Evolutionary conservation across 2,329 filamentous ascomycete genomes (phyloP).

Genomic region (Plenodomus tracheiphilus): DNA sequence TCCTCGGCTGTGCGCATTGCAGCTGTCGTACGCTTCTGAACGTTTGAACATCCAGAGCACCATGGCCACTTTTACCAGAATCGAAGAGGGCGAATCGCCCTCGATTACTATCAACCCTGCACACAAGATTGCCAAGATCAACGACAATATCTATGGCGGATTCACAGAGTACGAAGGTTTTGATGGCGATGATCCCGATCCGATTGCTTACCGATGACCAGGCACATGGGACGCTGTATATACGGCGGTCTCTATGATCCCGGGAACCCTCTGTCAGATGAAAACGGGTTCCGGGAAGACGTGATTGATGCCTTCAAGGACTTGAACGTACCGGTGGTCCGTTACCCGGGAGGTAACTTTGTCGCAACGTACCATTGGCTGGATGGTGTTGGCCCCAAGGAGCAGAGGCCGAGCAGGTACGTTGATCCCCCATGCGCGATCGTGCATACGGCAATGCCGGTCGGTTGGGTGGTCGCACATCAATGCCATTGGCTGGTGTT

Average conservation of each 20-base stretch:
- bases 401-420: constrained; percentile 64
- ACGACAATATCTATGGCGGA: constrained; percentile 80
- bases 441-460: not conserved
- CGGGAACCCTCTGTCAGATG: constrained; percentile 70
- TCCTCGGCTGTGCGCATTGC: not conserved
- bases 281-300: constrained; percentile 76
- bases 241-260: constrained; percentile 87
- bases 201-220: constrained; percentile 44
- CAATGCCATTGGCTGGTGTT: not conserved
- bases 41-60: not conserved
- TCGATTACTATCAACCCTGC: constrained; percentile 67
- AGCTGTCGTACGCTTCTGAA: not conserved
- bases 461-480: not conserved
- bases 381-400: constrained; percentile 75
- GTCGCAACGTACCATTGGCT: constrained; percentile 84
- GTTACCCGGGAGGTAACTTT: constrained; percentile 85
- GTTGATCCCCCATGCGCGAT: constrained; percentile 1
- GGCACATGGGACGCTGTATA: constrained; percentile 87
- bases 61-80: constrained; percentile 76
- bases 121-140: constrained; percentile 71
- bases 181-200: constrained; percentile 3
- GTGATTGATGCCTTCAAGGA: constrained; percentile 75
- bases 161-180: constrained; percentile 74
- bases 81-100: constrained; percentile 62
- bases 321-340: constrained; percentile 73